Base-by-base conservation (phyloP, 2,329 filamentous ascomycete species). In the Colletotrichum limetticola region DNA sequence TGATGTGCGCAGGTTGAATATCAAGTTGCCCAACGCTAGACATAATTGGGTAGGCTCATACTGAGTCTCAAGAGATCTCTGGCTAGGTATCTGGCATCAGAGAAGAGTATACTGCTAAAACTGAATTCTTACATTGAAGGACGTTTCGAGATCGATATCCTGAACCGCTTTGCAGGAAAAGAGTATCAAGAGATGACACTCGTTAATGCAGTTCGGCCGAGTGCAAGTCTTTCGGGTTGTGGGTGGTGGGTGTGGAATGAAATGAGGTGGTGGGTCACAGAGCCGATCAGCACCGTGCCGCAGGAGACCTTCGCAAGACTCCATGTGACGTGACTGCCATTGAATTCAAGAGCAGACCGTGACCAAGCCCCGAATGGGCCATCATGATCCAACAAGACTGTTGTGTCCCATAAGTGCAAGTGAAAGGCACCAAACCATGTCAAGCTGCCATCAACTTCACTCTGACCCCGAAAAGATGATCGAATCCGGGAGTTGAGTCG, bases 241-340 rank as follows among this genome's bases (percentile, higher is more conserved):
- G 60, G 61, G n/a, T 53, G 9, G 22, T 26, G 52, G 52, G 52
- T 55, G 52, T 28, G 46, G 42, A 42, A 53, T 56, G 42, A 60
- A 60, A 72, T 69, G 59, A 69, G 37, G 30, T 26, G 28, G 53
- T 64, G 66, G 66, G 69, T 63, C 65, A 68, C 22, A 30, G 16
- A 59, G 49, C 14, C 65, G 19, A 49, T 49, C 42, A 49, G 42
- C 19, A 49, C 42, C 16, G n/a, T 22, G 42, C 42, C 19, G 42
- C 19, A n/a, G 16, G 7, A 49, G 19, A 49, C 42, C n/a, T 11
- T 19, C 19, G 8, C 42, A 22, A 22, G 42, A 49, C 19, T 22
- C 42, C 42, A 49, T 49, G 19, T 19, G 42, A n/a, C 42, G 19
- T n/a, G 42, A 22, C 42, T 22, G 42, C 19, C 42, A 49, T 22